Percentiles rank a stretch among this genome's conserved stretches.
Evolutionary conservation across 2,329 filamentous ascomycete species (phyloP).

Genomic region (Pseudogymnoascus sp.): DNA sequence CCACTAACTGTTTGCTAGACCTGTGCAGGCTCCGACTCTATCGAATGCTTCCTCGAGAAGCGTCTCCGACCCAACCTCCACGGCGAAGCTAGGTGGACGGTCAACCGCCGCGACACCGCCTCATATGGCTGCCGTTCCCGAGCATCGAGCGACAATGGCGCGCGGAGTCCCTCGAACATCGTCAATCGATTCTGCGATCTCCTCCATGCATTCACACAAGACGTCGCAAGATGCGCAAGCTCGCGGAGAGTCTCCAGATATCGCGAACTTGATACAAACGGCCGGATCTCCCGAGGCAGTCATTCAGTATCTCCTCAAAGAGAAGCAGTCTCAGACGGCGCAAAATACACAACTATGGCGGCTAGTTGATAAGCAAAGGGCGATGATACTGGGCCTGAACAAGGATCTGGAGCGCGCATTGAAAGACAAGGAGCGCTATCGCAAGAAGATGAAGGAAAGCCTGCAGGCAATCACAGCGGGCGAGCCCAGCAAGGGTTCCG

Average conservation of each 20-base stretch:
- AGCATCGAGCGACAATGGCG: slow-evolving; percentile 25
- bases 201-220: slow-evolving; percentile 56
- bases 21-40: not conserved
- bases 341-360: slow-evolving; percentile 94
- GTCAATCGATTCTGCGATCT: slow-evolving; percentile 91
- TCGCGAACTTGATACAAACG: slow-evolving; percentile 69
- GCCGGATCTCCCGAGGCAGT: slow-evolving; percentile 86
- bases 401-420: slow-evolving; percentile 85
- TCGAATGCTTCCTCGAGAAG: slow-evolving; percentile 28
- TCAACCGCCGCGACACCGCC: slow-evolving; percentile 18
- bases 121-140: slow-evolving; percentile 23
- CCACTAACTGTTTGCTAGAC: slow-evolving; percentile 2
- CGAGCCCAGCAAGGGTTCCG: not conserved
- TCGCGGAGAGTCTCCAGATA: slow-evolving; percentile 59
- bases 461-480: slow-evolving; percentile 33
- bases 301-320: slow-evolving; percentile 79
- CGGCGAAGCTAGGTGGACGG: slow-evolving; percentile 19
- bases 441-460: slow-evolving; percentile 78
- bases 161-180: slow-evolving; percentile 58
- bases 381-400: slow-evolving; percentile 88
- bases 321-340: slow-evolving; percentile 80
- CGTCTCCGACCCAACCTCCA: slow-evolving; percentile 27
- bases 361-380: slow-evolving; percentile 88
- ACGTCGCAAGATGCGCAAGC: slow-evolving; percentile 44
- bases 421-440: slow-evolving; percentile 92